Evolutionary conservation across 2,329 filamentous ascomycete species (phyloP).

Genomic region (Stylonectria norvegica): DNA sequence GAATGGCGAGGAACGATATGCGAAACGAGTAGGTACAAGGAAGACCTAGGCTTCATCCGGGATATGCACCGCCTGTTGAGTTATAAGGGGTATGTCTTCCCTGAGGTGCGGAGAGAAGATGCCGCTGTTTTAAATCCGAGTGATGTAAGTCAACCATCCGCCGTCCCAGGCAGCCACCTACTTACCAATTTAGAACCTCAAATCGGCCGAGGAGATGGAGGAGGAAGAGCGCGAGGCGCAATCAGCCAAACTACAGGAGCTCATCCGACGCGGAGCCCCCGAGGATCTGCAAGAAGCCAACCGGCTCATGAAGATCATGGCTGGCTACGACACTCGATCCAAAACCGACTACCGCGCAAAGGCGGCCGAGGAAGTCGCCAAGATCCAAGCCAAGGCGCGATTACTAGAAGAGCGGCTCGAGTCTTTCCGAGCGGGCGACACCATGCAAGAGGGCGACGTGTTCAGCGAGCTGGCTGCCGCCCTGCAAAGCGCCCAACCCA

Average conservation of each 20-base stretch:
- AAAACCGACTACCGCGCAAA: constrained; percentile 98
- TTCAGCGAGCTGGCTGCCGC: constrained; percentile 84
- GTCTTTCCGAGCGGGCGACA: constrained; percentile 76
- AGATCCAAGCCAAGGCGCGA: constrained; percentile 92
- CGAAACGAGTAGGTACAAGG: constrained; percentile 95
- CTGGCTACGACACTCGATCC: constrained; percentile 88
- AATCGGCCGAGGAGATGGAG: constrained; percentile 98
- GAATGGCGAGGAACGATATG: constrained; percentile 99
- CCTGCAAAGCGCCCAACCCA: constrained; percentile 89
- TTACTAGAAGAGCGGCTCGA: constrained; percentile 91
- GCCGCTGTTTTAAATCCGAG: constrained; percentile 95
- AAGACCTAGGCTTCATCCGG: constrained; percentile 90
- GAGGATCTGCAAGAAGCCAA: constrained; percentile 96
- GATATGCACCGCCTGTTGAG: constrained; percentile 96
- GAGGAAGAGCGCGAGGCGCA: constrained; percentile 93
- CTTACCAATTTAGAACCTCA: constrained; percentile 65
- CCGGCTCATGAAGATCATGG: constrained; percentile 98
- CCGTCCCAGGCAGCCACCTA: constrained; percentile 38
- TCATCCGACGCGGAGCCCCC: constrained; percentile 87
- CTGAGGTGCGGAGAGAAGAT: constrained; percentile 87
- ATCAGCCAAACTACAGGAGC: constrained; percentile 95
- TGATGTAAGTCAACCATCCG: constrained; percentile 64
- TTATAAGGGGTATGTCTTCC: constrained; percentile 97
- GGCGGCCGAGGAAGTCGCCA: constrained; percentile 89
- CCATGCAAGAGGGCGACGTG: constrained; percentile 65